Evolutionary conservation across 2,329 filamentous ascomycete species (phyloP), one percentile per base, ranked within the genome.

Genomic region (Stachybotrys chlorohalonatus): DNA sequence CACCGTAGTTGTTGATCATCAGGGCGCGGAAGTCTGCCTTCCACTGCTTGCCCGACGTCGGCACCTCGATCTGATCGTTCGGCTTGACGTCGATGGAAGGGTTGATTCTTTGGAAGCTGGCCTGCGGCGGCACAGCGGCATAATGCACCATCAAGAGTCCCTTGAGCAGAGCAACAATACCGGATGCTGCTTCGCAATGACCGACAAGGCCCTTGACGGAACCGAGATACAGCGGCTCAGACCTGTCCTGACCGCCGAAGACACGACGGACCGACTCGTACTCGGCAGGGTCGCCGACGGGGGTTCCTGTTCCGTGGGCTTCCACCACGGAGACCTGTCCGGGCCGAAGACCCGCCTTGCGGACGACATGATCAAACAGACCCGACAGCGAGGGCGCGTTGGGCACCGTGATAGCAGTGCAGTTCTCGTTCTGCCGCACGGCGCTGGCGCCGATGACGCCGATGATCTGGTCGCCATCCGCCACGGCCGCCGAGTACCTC

Each of bases 181-280:
- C 82, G 1, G 82, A 83, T 6, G 81, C 80, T 3, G 80, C 80
- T 60, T 84, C 82, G 39, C 80, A 75, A 64, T 86, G 83, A 1
- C 84, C 83, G 3, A 86, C 68, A 47, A 85, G 85, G 1, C 81
- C 77, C 62, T 87, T 87, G 11, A 83, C 75, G 0, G 83, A 55
- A 7, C 54, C 49, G 6, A 59, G 9, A 42, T 11, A 51, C 16
- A 51, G n/a, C 8, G 31, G 16, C 30, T 49, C 16, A 31, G 6
- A 15, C 7, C 48, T 17, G n/a, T n/a, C 7, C 16, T 17, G 48
- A 7, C 48, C 30, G 8, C 16, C 13, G 31, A 51, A 16, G 15
- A 16, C 49, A 2, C 7, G 5, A 13, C 30, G 24, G 7, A 51
- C 9, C 9, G 30, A 32, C 31, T 51, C 49, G 15, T 32, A 32